Evolutionary conservation across 2,329 filamentous ascomycete genomes (phyloP).

Genomic region (Pseudovirgaria hyperparasitica): DNA sequence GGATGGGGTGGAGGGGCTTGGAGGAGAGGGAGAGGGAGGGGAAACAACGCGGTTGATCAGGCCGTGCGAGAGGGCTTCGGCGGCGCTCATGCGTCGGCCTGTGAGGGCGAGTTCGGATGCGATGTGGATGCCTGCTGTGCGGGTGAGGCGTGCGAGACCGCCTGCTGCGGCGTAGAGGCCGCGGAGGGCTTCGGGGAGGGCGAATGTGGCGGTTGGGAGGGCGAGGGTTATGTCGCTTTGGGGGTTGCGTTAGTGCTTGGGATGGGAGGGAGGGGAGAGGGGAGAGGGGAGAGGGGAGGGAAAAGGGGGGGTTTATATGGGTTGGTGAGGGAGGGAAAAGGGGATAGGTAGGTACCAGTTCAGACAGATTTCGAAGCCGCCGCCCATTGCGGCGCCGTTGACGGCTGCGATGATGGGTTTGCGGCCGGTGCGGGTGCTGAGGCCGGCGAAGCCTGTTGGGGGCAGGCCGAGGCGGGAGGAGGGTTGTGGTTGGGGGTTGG

Average conservation of each 20-base stretch:
- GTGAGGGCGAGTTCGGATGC: slow-evolving; percentile 39
- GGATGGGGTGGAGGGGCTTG: too few relatives aligned
- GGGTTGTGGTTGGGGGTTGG: slow-evolving; percentile 12
- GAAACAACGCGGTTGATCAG: slow-evolving; percentile 29
- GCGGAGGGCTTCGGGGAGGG: slow-evolving; percentile 40
- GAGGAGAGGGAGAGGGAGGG: too few relatives aligned
- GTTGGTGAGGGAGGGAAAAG: neutral
- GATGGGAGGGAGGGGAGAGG: neutral
- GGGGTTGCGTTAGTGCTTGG: neutral
- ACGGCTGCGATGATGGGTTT: slow-evolving; percentile 49
- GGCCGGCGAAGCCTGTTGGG: slow-evolving; percentile 38
- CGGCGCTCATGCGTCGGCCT: slow-evolving; percentile 31
- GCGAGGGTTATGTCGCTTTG: slow-evolving; percentile 40
- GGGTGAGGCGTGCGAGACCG: slow-evolving; percentile 38
- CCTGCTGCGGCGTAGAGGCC: slow-evolving; percentile 43
- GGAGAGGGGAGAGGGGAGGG: slow-evolving; percentile 1
- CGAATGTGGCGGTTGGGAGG: slow-evolving; percentile 38
- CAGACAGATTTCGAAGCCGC: slow-evolving; percentile 44
- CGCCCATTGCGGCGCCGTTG: slow-evolving; percentile 44
- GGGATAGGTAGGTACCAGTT: slow-evolving; percentile 33
- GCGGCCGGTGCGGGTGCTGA: slow-evolving; percentile 44
- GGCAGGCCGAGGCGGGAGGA: slow-evolving; percentile 25
- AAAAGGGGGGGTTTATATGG: neutral
- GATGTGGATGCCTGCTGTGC: slow-evolving; percentile 34
- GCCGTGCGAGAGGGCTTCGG: slow-evolving; percentile 30